phyloP scores from a whole-genome alignment of 495 filamentous ascomycete genomes.

The Penicillium samsonianum region DNA sequence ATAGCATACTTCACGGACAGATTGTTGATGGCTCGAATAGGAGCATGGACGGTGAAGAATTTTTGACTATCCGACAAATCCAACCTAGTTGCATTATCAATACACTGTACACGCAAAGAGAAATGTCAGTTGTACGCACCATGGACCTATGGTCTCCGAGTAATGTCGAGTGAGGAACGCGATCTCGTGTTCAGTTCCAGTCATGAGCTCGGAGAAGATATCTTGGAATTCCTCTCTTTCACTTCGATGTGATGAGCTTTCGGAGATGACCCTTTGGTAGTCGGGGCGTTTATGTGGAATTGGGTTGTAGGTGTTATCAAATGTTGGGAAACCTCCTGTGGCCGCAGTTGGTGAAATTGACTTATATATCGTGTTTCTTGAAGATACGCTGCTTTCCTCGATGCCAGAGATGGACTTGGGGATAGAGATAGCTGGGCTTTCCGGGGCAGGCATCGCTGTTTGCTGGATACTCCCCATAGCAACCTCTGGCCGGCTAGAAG shows the following conservation, averaged over 20 bases:
- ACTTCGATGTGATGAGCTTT: constrained; percentile 29
- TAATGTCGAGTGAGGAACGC: constrained; percentile 44
- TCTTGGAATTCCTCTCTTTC: constrained; percentile 44
- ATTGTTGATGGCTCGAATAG: constrained; percentile 40
- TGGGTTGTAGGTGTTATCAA: constrained; percentile 7
- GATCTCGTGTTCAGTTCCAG: constrained; percentile 43
- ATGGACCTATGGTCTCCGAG: constrained; percentile 37
- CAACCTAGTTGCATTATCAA: constrained; percentile 32
- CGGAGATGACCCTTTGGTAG: constrained; percentile 10
- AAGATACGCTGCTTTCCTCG: constrained; percentile 10
- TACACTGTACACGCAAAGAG: background rate
- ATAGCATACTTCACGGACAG: constrained; percentile 39
- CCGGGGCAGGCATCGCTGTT: background rate
- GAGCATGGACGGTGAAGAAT: constrained; percentile 42
- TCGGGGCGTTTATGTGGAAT: constrained; percentile 12
- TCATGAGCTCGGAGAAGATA: constrained; percentile 46
- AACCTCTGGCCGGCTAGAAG: constrained; percentile 1
- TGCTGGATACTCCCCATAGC: background rate
- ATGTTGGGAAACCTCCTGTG: background rate
- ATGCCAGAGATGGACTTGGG: background rate
- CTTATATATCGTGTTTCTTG: constrained; percentile 16
- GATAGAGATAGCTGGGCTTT: background rate
- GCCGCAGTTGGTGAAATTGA: constrained; percentile 20
- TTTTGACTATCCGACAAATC: constrained; percentile 42
- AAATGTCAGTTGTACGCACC: constrained; percentile 27